A percentile compares a stretch with the other conserved stretches of the same genome.
These are phyloP conservation scores for Rossbeevera mucosa DNA, from an alignment of 768 basidiomycete species.

Conservation along the genomic window DNA sequence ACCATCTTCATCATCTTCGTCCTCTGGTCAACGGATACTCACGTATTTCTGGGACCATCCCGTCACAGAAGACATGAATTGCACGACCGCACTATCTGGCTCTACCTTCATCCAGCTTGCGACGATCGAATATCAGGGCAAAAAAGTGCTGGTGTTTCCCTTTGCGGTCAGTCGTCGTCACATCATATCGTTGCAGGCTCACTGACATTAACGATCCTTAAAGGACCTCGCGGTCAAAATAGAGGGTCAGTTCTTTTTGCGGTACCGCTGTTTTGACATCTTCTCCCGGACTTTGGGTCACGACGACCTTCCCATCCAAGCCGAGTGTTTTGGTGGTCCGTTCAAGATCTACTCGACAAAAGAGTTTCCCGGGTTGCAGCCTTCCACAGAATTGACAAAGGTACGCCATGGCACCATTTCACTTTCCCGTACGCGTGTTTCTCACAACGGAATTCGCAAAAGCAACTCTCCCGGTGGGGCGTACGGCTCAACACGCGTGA, in stretches of 20 bases:
- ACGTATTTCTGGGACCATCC: constrained; percentile 39
- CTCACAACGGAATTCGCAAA: constrained; percentile 3
- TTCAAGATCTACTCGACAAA: constrained; percentile 72
- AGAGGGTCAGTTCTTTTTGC: constrained; percentile 62
- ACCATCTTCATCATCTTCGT: too few relatives aligned
- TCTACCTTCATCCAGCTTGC: constrained; percentile 58
- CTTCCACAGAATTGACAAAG: constrained; percentile 69
- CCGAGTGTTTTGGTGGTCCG: constrained; percentile 61
- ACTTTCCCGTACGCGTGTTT: not conserved
- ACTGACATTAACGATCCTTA: not conserved
- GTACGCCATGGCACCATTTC: constrained; percentile 23
- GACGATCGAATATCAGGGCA: constrained; percentile 50
- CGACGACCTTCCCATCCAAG: constrained; percentile 42
- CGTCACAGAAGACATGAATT: constrained; percentile 41
- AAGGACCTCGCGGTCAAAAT: constrained; percentile 67
- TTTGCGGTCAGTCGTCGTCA: constrained; percentile 45
- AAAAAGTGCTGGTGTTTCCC: constrained; percentile 53
- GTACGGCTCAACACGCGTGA: constrained; percentile 36
- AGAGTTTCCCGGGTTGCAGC: constrained; percentile 65
- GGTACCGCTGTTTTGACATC: constrained; percentile 71
- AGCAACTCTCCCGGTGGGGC: constrained; percentile 34
- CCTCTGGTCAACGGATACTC: constrained; percentile 35
- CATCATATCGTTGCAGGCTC: constrained; percentile 1
- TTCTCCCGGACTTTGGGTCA: constrained; percentile 33
- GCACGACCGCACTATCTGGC: constrained; percentile 54